Percentiles rank a stretch among this genome's conserved stretches.
phyloP scores from a whole-genome alignment of 139 green algal genomes.

The Nannochloris sp. region DNA sequence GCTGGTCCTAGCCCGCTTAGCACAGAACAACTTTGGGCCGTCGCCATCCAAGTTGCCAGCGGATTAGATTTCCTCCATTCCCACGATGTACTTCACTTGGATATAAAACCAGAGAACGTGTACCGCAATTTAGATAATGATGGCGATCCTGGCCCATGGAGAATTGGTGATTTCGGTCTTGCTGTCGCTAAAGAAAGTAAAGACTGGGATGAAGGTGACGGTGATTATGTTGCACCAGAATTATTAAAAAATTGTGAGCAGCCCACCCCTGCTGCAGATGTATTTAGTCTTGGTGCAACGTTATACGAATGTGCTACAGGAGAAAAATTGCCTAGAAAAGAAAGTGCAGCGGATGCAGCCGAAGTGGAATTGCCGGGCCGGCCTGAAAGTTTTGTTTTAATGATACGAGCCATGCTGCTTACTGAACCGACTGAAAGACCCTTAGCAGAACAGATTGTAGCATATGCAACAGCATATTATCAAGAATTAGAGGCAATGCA shows the following conservation, averaged over 20 bases:
- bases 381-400: background rate
- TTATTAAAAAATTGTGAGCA: slow-evolving; percentile 35
- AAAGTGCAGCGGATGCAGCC: background rate
- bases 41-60: slow-evolving; percentile 26
- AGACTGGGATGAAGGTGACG: slow-evolving; percentile 77
- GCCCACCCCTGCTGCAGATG: slow-evolving; percentile 43
- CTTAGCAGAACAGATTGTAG: background rate
- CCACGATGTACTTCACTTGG: slow-evolving; percentile 65
- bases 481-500: background rate
- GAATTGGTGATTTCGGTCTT: slow-evolving; percentile 71
- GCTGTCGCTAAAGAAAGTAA: slow-evolving; percentile 37
- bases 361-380: background rate
- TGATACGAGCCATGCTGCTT: background rate
- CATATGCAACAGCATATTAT: background rate
- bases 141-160: slow-evolving; percentile 28
- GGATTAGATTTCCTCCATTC: slow-evolving; percentile 64
- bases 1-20: background rate
- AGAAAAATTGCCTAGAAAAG: slow-evolving; percentile 14
- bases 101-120: slow-evolving; percentile 83
- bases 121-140: slow-evolving; percentile 22
- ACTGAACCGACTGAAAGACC: background rate
- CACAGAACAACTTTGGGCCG: slow-evolving; percentile 29
- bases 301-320: slow-evolving; percentile 55
- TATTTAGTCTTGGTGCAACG: slow-evolving; percentile 55
- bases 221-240: slow-evolving; percentile 72